Conservation (phyloP, 495 filamentous ascomycete species). For the Cudoniella acicularis region DNA sequence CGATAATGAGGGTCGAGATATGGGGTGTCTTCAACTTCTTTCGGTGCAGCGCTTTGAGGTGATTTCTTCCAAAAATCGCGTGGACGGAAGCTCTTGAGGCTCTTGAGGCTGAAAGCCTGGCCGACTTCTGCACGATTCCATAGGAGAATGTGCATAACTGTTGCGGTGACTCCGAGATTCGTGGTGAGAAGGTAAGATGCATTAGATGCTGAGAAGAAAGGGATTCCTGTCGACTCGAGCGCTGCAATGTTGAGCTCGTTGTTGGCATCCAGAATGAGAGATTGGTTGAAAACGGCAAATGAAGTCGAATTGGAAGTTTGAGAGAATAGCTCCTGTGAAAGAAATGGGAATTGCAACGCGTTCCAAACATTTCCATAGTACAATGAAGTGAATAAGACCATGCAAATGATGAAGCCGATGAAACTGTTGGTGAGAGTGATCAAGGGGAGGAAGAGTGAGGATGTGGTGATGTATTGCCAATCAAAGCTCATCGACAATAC, state of each 20-base stretch:
- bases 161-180: slow-evolving; percentile 40
- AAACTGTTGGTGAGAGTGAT: slow-evolving; percentile 16
- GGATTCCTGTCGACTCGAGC: slow-evolving; percentile 34
- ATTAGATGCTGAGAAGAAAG: slow-evolving; percentile 41
- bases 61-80: not conserved
- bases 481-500: slow-evolving; percentile 40
- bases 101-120: not conserved
- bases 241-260: slow-evolving; percentile 35
- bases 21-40: slow-evolving; percentile 2
- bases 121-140: slow-evolving; percentile 9
- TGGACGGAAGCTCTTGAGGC: not conserved
- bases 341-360: slow-evolving; percentile 46
- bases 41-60: not conserved
- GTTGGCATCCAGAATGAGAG: slow-evolving; percentile 29
- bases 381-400: slow-evolving; percentile 4
- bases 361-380: slow-evolving; percentile 48
- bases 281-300: slow-evolving; percentile 33
- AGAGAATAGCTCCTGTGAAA: slow-evolving; percentile 38
- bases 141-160: slow-evolving; percentile 30
- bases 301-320: slow-evolving; percentile 35
- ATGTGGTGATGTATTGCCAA: slow-evolving; percentile 43
- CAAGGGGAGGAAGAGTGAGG: slow-evolving; percentile 9
- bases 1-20: slow-evolving; percentile 43
- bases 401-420: slow-evolving; percentile 13
- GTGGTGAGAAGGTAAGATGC: slow-evolving; percentile 35